These are phyloP conservation scores for Pyronema omphalodes DNA, from an alignment of 495 filamentous ascomycete genomes.

Conservation along the genomic window DNA sequence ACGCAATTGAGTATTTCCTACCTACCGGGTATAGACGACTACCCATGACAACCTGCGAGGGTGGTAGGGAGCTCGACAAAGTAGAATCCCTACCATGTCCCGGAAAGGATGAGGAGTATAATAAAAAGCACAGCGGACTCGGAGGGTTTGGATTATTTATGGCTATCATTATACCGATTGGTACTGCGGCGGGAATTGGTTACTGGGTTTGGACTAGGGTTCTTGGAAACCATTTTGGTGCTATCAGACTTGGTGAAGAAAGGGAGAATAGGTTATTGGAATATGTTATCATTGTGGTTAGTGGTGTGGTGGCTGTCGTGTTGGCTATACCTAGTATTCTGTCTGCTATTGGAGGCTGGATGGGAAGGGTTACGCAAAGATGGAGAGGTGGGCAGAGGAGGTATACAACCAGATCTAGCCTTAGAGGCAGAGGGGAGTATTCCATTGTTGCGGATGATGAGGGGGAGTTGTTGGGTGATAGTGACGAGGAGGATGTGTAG, in stretches of 20 bases:
- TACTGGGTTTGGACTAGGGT: conserved; percentile 64
- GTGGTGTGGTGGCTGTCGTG: conserved; percentile 55
- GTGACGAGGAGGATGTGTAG: conserved; percentile 75
- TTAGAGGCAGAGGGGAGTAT: conserved; percentile 75
- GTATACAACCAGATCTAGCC: conserved; percentile 69
- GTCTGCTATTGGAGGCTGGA: conserved; percentile 31
- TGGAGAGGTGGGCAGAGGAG: conserved; percentile 27
- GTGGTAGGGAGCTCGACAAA: conserved; percentile 53
- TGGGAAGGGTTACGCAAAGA: conserved; percentile 30
- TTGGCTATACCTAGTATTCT: conserved; percentile 55
- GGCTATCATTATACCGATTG: conserved; percentile 55
- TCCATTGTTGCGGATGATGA: conserved; percentile 77
- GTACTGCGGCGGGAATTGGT: conserved; percentile 47
- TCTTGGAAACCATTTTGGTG: conserved; percentile 65
- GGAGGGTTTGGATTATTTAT: conserved; percentile 69
- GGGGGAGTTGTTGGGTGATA: conserved; percentile 77
- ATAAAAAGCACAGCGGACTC: conserved; percentile 45
- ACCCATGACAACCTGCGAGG: conserved; percentile 66
- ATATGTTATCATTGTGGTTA: conserved; percentile 60
- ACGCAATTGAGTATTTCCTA: conserved; percentile 52
- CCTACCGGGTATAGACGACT: conserved; percentile 82
- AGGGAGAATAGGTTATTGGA: conserved; percentile 38
- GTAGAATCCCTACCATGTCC: conserved; percentile 43
- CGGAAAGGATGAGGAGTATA: conserved; percentile 57
- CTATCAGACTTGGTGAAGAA: conserved; percentile 42